Evolutionary conservation across 2,329 filamentous ascomycete genomes (phyloP).

Genomic region (Cryphonectria carpinicola): DNA sequence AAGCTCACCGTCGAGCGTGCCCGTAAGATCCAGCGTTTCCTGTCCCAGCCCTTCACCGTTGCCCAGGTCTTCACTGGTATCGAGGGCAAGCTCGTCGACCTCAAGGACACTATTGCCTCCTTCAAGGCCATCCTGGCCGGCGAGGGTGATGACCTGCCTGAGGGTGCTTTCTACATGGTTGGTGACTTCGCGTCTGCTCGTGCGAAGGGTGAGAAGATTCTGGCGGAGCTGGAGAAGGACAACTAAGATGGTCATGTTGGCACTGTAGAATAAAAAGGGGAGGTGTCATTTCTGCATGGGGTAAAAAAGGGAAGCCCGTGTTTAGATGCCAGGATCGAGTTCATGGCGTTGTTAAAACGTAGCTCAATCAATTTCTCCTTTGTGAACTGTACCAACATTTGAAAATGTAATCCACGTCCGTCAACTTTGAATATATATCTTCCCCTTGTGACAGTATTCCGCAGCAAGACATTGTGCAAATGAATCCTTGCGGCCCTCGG

Average conservation of each 20-base stretch:
- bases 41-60: constrained; percentile 97
- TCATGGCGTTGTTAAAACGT: constrained; percentile 50
- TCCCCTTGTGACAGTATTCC: not conserved
- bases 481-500: too few relatives aligned
- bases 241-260: constrained; percentile 41
- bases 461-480: too few relatives aligned
- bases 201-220: constrained; percentile 99
- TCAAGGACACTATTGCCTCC: constrained; percentile 96
- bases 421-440: not conserved
- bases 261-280: constrained; percentile 37
- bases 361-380: constrained; percentile 60
- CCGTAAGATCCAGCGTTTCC: constrained; percentile 99
- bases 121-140: constrained; percentile 98
- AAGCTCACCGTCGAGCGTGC: constrained; percentile 99
- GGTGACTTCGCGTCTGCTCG: constrained; percentile 92
- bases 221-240: constrained; percentile 82
- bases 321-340: constrained; percentile 61
- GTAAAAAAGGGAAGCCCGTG: constrained; percentile 49
- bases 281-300: constrained; percentile 33
- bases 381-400: constrained; percentile 64
- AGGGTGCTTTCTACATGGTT: constrained; percentile 97
- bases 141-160: constrained; percentile 94
- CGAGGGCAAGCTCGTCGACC: constrained; percentile 93
- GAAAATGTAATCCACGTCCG: not conserved
- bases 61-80: constrained; percentile 84